Conservation (phyloP, 441 rosid genomes). For the Croton laevigatus region DNA sequence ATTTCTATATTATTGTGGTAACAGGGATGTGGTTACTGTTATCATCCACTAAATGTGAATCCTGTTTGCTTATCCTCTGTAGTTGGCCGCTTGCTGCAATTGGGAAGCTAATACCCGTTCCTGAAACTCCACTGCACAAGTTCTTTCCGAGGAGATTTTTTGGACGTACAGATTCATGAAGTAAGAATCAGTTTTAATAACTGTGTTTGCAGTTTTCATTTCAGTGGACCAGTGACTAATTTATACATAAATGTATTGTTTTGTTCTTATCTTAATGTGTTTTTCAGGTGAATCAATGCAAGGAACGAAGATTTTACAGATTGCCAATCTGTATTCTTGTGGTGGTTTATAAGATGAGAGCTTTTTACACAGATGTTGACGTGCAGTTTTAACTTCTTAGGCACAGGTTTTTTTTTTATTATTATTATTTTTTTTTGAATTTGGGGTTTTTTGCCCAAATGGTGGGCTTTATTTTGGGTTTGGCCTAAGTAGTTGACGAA, state of each 20-base stretch:
- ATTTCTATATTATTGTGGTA: no score
- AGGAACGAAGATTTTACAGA: neutral
- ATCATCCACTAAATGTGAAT: neutral
- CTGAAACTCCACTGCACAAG: slow-evolving; percentile 49
- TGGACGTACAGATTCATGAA: slow-evolving; percentile 11
- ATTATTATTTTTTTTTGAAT: no score
- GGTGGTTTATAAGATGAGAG: neutral
- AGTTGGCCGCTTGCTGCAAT: slow-evolving; percentile 90
- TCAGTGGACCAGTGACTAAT: neutral
- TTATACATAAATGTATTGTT: neutral
- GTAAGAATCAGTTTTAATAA: slow-evolving; percentile 20
- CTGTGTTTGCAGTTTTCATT: neutral
- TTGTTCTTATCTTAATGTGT: neutral
- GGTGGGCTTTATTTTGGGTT: no score
- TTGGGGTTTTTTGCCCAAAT: no score
- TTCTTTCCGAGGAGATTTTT: slow-evolving; percentile 33
- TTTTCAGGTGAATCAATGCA: neutral
- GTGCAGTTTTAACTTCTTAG: neutral
- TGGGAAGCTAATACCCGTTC: slow-evolving; percentile 80
- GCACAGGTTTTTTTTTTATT: neutral
- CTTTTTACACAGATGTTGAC: neutral
- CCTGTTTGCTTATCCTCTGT: slow-evolving; percentile 1
- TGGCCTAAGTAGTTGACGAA: no score
- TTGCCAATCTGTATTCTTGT: neutral
- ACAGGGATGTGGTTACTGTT: no score